These are phyloP conservation scores for Carex pumila DNA, from an alignment of 176 grass and related monocot genomes.

Conservation along the genomic window DNA sequence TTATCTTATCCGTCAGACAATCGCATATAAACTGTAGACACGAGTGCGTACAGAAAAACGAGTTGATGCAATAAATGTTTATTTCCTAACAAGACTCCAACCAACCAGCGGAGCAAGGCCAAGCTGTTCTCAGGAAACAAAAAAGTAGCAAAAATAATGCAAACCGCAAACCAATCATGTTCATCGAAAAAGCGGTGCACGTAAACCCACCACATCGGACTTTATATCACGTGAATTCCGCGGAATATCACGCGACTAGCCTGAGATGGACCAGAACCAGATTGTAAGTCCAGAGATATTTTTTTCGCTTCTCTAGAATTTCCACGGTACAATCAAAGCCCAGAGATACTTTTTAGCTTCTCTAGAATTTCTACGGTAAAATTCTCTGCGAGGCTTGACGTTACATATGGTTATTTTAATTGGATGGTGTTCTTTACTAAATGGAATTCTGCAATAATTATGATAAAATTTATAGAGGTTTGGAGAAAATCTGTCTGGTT, in stretches of 20 bases:
- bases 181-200: not conserved
- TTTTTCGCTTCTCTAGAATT: not conserved
- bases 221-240: not conserved
- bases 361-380: not conserved
- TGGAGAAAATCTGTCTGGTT: no score
- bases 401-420: no score
- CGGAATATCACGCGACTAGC: not conserved
- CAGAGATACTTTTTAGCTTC: not conserved
- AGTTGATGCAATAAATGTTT: not conserved
- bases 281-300: not conserved
- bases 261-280: not conserved
- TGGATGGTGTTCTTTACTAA: not conserved
- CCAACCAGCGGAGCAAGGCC: not conserved
- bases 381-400: not conserved
- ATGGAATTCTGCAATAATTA: no score
- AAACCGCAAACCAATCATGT: not conserved
- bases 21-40: not conserved
- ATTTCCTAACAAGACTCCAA: not conserved
- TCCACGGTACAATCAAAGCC: not conserved
- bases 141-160: not conserved
- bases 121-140: not conserved
- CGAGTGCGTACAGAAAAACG: not conserved
- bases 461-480: no score
- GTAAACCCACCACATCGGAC: not conserved
- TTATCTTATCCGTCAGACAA: no score